phyloP scores from a whole-genome alignment of 1,284 basidiomycete genomes.

The Exobasidium rhododendri region DNA sequence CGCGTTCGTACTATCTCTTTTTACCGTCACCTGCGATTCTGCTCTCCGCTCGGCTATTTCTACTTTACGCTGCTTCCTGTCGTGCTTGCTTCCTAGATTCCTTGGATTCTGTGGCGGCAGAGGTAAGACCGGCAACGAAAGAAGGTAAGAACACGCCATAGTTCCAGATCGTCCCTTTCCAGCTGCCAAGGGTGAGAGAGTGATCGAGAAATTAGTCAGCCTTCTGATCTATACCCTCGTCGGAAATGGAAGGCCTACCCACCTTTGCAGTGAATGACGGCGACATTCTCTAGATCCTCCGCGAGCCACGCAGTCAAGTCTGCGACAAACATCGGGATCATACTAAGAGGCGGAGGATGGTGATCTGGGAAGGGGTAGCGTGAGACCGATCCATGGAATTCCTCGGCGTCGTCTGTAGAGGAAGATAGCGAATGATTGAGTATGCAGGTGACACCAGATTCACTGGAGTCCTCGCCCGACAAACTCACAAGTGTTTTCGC shows the following conservation, averaged over 20 bases:
- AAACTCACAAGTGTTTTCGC: too few species aligned
- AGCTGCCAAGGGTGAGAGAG: constrained; percentile 23
- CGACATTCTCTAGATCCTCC: constrained; percentile 67
- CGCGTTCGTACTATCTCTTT: too few species aligned
- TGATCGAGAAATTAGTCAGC: background rate
- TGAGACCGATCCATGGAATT: constrained; percentile 64
- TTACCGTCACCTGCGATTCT: too few species aligned
- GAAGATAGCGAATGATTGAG: background rate
- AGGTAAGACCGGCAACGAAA: constrained; percentile 37
- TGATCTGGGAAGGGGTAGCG: constrained; percentile 79
- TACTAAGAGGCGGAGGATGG: constrained; percentile 71
- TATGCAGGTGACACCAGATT: too few species aligned
- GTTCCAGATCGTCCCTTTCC: constrained; percentile 46
- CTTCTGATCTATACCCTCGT: background rate
- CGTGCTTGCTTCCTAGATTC: constrained; percentile 14
- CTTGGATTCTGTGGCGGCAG: constrained; percentile 27
- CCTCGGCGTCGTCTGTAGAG: constrained; percentile 54
- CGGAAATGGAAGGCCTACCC: constrained; percentile 14
- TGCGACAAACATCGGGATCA: constrained; percentile 71
- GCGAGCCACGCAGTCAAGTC: constrained; percentile 77
- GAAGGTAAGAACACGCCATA: constrained; percentile 41
- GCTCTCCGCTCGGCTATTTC: background rate
- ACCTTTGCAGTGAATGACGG: constrained; percentile 87
- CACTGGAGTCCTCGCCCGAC: too few species aligned
- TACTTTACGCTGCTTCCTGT: background rate